Percentiles rank a stretch among this genome's conserved stretches.
Conservation (phyloP, 2,329 filamentous ascomycete species). For the Akanthomyces uredinophilus region DNA sequence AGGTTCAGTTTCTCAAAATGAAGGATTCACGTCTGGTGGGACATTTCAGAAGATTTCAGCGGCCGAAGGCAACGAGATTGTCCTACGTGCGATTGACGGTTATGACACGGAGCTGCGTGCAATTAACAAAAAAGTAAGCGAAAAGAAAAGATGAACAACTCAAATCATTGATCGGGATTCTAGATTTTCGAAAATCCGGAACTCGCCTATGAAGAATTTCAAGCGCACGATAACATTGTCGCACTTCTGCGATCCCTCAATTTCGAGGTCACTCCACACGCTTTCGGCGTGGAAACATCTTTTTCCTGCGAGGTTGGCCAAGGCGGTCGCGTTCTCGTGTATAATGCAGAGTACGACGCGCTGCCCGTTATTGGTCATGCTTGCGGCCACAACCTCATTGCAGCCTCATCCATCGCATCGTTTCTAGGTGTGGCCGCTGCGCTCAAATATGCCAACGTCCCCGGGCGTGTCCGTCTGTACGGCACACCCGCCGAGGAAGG, state of each 20-base stretch:
- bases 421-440: slow-evolving; percentile 27
- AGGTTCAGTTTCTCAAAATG: no score
- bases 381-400: slow-evolving; percentile 43
- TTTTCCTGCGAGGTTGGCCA: slow-evolving; percentile 3
- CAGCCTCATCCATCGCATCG: slow-evolving; percentile 34
- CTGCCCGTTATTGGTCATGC: slow-evolving; percentile 42
- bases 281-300: slow-evolving; percentile 1
- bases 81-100: neutral
- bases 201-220: slow-evolving; percentile 1
- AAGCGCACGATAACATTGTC: slow-evolving; percentile 2
- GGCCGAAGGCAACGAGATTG: neutral
- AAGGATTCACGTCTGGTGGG: neutral
- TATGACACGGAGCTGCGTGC: slow-evolving; percentile 4
- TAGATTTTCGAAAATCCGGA: slow-evolving; percentile 5
- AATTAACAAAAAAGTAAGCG: slow-evolving; percentile 10
- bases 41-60: neutral
- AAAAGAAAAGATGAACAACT: no score
- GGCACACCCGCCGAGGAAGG: slow-evolving; percentile 41
- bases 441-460: slow-evolving; percentile 13
- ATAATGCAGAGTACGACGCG: slow-evolving; percentile 41
- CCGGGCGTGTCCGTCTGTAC: slow-evolving; percentile 35
- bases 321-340: slow-evolving; percentile 18
- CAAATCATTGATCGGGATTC: neutral
- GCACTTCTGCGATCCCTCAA: neutral
- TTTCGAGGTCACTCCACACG: slow-evolving; percentile 1